Conservation (phyloP, 2,329 filamentous ascomycete genomes). For the Fusarium sp. region DNA sequence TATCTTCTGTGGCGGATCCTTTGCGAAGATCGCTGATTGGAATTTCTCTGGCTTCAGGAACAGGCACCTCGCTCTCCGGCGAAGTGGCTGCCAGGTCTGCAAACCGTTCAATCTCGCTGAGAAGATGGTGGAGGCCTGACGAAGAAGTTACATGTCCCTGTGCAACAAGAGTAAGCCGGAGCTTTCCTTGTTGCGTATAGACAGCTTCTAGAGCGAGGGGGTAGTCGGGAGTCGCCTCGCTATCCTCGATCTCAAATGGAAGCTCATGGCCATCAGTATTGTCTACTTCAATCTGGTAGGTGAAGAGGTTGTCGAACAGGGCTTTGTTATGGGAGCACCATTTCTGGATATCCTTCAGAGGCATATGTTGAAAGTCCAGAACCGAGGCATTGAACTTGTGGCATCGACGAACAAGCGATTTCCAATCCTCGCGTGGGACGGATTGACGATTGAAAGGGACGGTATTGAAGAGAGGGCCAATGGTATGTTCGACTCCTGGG, state of each 20-base stretch:
- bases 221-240: slow-evolving; percentile 70
- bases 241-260: slow-evolving; percentile 67
- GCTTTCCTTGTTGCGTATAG: slow-evolving; percentile 57
- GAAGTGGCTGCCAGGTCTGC: slow-evolving; percentile 23
- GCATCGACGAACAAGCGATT: slow-evolving; percentile 69
- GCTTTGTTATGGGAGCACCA: slow-evolving; percentile 73
- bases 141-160: slow-evolving; percentile 57
- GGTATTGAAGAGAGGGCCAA: slow-evolving; percentile 92
- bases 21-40: background rate
- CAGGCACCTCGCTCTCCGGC: slow-evolving; percentile 19
- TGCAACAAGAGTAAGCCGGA: slow-evolving; percentile 71
- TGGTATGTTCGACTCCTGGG: slow-evolving; percentile 71
- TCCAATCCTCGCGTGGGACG: slow-evolving; percentile 64
- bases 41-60: background rate
- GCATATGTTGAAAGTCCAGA: slow-evolving; percentile 77
- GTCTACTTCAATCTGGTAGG: slow-evolving; percentile 72
- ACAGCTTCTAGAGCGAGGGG: slow-evolving; percentile 82
- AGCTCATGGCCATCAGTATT: slow-evolving; percentile 43
- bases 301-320: slow-evolving; percentile 85
- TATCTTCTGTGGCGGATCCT: slow-evolving; percentile 50
- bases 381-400: slow-evolving; percentile 77
- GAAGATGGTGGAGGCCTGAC: slow-evolving; percentile 42
- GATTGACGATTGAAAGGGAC: slow-evolving; percentile 74
- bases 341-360: slow-evolving; percentile 82
- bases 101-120: slow-evolving; percentile 55